phyloP scores from a whole-genome alignment of 1,284 basidiomycete species.

The Trametes pubescens region DNA sequence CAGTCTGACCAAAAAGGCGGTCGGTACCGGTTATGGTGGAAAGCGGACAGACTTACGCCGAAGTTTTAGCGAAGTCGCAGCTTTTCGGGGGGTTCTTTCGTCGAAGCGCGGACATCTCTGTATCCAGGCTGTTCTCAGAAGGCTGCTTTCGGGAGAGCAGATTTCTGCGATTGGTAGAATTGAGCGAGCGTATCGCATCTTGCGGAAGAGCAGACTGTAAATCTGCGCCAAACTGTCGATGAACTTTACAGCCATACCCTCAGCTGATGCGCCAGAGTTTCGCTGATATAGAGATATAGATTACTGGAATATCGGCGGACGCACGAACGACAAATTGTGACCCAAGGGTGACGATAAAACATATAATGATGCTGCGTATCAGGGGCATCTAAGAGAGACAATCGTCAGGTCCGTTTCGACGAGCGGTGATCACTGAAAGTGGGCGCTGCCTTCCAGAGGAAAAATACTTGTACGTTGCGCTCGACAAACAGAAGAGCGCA shows the following conservation, averaged over 20 bases:
- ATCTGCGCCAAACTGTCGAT: background rate
- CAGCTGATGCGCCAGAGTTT: too few relatives aligned
- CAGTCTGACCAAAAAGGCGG: background rate
- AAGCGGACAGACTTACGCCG: background rate
- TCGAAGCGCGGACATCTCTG: background rate
- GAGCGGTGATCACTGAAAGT: constrained; percentile 4
- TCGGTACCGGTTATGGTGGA: background rate
- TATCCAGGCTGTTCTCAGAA: background rate
- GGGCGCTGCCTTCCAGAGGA: background rate
- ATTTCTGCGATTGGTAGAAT: constrained; percentile 7
- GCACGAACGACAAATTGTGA: too few relatives aligned
- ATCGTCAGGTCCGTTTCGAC: background rate
- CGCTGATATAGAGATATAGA: too few relatives aligned
- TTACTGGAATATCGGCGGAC: too few relatives aligned
- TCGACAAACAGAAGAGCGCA: constrained; percentile 13
- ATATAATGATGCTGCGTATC: too few relatives aligned
- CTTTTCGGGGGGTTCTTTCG: background rate
- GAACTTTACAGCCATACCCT: background rate
- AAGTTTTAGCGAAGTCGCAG: background rate
- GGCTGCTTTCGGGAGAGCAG: background rate
- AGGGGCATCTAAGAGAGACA: too few relatives aligned
- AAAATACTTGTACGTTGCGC: background rate
- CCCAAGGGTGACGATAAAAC: too few relatives aligned
- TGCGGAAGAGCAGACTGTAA: background rate
- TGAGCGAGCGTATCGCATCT: background rate